These are phyloP conservation scores for Vigna radiata DNA, from an alignment of 306 rosid genomes.

Conservation along the genomic window DNA sequence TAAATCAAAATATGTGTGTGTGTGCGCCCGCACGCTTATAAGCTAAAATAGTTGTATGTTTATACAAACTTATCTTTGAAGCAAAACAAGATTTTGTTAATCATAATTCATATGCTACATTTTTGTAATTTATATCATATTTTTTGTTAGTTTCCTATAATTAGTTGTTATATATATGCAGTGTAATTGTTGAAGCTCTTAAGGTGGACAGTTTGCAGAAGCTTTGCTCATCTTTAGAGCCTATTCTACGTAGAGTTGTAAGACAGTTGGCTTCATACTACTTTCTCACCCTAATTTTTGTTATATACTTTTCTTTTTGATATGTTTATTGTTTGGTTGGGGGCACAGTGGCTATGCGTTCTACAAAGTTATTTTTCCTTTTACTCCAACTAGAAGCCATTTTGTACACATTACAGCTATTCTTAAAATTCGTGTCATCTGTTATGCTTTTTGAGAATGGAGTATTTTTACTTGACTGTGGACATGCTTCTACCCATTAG, in stretches of 20 bases:
- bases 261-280: constrained; percentile 44
- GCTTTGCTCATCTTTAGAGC: constrained; percentile 82
- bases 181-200: constrained; percentile 85
- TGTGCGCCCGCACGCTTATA: no score
- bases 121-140: neutral
- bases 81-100: neutral
- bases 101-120: constrained; percentile 21
- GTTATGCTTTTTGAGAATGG: constrained; percentile 20
- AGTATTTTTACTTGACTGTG: neutral
- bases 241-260: constrained; percentile 86
- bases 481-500: neutral
- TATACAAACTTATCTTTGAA: constrained; percentile 17
- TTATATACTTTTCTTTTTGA: constrained; percentile 9
- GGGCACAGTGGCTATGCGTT: neutral
- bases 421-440: constrained; percentile 6
- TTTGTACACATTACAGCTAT: constrained; percentile 4
- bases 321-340: constrained; percentile 11
- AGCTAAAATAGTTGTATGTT: no score
- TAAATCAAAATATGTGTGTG: no score
- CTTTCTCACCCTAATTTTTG: neutral
- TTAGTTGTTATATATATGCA: constrained; percentile 47
- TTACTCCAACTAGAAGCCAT: neutral
- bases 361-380: neutral
- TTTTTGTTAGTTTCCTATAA: constrained; percentile 18
- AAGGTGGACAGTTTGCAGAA: constrained; percentile 87